Base-by-base conservation (phyloP, 2,329 filamentous ascomycete genomes). In the Xylariaceae sp. region DNA sequence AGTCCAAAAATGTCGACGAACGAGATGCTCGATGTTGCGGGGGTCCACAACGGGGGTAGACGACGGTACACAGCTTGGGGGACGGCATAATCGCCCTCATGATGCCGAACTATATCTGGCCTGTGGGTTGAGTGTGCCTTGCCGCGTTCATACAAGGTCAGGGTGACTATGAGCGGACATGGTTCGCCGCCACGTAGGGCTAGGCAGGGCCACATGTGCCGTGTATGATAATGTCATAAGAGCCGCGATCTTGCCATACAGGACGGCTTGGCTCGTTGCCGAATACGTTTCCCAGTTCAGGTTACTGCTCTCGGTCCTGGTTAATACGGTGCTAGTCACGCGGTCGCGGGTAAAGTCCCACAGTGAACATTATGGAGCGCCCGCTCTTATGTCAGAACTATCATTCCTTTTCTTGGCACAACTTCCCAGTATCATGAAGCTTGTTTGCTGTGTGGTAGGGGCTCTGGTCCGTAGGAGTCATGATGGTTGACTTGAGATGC, bases 131-230 rank as follows among this genome's bases (percentile, higher is more conserved):
- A 61, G 49, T 60, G 47, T 57, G 63, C 58, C 63, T 65, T 63
- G 13, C 63, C 57, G 49, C 11, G 47, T 57, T 60, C 63, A 59
- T 58, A 41, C 61, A 55, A 61, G 41, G 51, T 59, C 35, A 61
- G 51, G 55, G 56, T 34, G 44, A 48, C 30, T 50, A 23, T 56
- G 51, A 54, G 56, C 45, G 23, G 55, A 55, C 58, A 60, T 63
- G 58, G 61, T 51, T 58, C 61, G 61, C 59, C 9, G 63, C 61
- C 63, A 63, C 58, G 30, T 3, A 61, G 53, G 57, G 56, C 18
- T n/a, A 11, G 48, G 55, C 39, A 54, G 23, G 49, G 45, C 35
- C 44, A 58, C 15, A 56, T 10, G 49, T 35, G 6, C 37, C n/a
- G 5, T 10, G 11, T 15, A 48, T 54, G 44, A 44, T 17, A 47